These are phyloP conservation scores for Chaetoceros muelleri DNA, from an alignment of 108 stramenopile genomes.

Conservation along the genomic window DNA sequence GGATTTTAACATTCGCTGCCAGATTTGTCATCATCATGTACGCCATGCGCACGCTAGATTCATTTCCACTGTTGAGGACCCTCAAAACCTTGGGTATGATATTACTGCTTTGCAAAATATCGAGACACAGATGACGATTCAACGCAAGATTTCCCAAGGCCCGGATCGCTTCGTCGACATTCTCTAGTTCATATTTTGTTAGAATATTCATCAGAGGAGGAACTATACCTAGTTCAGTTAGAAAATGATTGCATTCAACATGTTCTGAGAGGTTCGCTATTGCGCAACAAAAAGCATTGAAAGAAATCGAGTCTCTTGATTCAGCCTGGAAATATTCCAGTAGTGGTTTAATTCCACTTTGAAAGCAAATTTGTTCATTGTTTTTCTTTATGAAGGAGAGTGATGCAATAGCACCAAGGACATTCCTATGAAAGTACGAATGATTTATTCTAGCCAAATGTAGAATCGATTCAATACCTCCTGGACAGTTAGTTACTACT, in stretches of 20 bases:
- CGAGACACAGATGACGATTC: slow-evolving; percentile 58
- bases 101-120: slow-evolving; percentile 25
- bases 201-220: slow-evolving; percentile 52
- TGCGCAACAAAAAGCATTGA: slow-evolving; percentile 62
- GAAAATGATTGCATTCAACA: slow-evolving; percentile 50
- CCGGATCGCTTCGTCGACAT: slow-evolving; percentile 65
- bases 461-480: slow-evolving; percentile 74
- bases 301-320: slow-evolving; percentile 12
- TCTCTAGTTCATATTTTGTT: slow-evolving; percentile 18
- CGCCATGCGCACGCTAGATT: slow-evolving; percentile 48
- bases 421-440: slow-evolving; percentile 51
- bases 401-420: slow-evolving; percentile 65
- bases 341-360: slow-evolving; percentile 61
- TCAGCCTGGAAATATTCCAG: slow-evolving; percentile 22
- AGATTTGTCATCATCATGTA: slow-evolving; percentile 62
- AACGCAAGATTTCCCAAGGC: slow-evolving; percentile 74
- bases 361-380: slow-evolving; percentile 53
- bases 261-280: slow-evolving; percentile 74
- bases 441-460: slow-evolving; percentile 71
- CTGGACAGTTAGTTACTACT: slow-evolving; percentile 62
- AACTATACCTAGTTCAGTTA: slow-evolving; percentile 48
- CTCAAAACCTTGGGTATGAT: background rate
- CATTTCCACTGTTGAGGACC: slow-evolving; percentile 12
- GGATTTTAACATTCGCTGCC: slow-evolving; percentile 47
- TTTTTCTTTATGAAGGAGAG: slow-evolving; percentile 72